A percentile compares a stretch with the other conserved stretches of the same genome.
Evolutionary conservation across 1,139 yeast species (phyloP).

Genomic region (Blastobotrys petasosporus): DNA sequence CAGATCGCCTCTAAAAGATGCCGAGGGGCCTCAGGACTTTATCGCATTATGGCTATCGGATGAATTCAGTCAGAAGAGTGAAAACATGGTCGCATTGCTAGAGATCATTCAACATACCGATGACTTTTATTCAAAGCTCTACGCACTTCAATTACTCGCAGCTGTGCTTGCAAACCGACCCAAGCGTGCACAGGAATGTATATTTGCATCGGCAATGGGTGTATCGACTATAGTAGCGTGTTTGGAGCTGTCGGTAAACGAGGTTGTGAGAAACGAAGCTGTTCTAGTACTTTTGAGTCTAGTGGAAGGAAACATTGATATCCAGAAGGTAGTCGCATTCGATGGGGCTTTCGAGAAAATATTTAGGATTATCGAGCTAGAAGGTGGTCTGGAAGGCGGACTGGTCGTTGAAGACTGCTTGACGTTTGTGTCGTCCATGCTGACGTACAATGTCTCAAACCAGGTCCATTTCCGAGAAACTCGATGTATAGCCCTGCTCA

Average conservation of each 20-base stretch:
- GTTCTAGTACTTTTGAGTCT: conserved; percentile 76
- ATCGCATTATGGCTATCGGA: conserved; percentile 94
- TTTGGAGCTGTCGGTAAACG: conserved; percentile 44
- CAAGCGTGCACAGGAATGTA: conserved; percentile 62
- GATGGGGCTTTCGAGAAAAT: conserved; percentile 85
- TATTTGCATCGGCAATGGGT: conserved; percentile 72
- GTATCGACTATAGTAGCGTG: conserved; percentile 66
- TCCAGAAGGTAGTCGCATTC: conserved; percentile 90
- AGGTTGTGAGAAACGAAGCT: conserved; percentile 83
- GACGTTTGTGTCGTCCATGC: conserved; percentile 61
- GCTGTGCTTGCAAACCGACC: conserved; percentile 79
- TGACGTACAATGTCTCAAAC: conserved; percentile 81
- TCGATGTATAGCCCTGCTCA: conserved; percentile 62
- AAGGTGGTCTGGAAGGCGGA: conserved; percentile 91
- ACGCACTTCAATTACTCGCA: conserved; percentile 78
- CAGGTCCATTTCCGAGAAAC: conserved; percentile 87
- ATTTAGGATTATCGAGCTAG: conserved; percentile 71
- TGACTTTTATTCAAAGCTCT: conserved; percentile 73
- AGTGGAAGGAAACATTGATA: conserved; percentile 74
- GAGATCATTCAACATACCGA: conserved; percentile 46
- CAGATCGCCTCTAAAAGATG: conserved; percentile 27
- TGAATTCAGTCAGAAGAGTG: conserved; percentile 63
- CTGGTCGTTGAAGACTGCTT: conserved; percentile 86
- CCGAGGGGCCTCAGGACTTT: conserved; percentile 45
- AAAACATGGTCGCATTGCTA: conserved; percentile 52